Conservation (phyloP, 106 monocot species). For the Iris macrosiphon region DNA sequence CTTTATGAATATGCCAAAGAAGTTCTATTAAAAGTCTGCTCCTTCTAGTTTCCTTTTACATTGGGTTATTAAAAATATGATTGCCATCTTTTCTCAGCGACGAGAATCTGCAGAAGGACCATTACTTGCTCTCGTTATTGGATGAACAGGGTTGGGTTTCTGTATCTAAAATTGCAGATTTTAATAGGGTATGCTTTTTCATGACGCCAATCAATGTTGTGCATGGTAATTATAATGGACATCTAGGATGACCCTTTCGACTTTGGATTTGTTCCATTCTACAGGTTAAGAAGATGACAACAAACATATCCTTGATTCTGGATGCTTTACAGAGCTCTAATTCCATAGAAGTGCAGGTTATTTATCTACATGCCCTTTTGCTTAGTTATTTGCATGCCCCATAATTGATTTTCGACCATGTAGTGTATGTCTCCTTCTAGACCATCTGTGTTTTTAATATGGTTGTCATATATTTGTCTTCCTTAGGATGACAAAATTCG, state of each 20-base stretch:
- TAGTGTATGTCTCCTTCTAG: too few relatives aligned
- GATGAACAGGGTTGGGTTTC: slow-evolving; percentile 82
- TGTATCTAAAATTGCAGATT: slow-evolving; percentile 73
- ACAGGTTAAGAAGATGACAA: slow-evolving; percentile 78
- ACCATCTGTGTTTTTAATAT: too few relatives aligned
- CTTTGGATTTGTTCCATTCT: slow-evolving; percentile 9
- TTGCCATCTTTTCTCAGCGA: slow-evolving; percentile 45
- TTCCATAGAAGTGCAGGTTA: slow-evolving; percentile 74
- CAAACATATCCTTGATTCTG: slow-evolving; percentile 63
- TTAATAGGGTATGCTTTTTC: slow-evolving; percentile 61
- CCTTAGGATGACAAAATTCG: slow-evolving; percentile 68
- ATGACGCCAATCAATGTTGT: not conserved
- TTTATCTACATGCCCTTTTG: not conserved
- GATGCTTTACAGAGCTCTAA: slow-evolving; percentile 63
- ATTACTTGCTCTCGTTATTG: slow-evolving; percentile 47
- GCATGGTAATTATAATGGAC: too few relatives aligned
- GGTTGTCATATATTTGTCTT: slow-evolving; percentile 1
- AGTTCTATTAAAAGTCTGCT: too few relatives aligned
- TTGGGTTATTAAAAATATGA: not conserved
- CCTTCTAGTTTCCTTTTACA: not conserved
- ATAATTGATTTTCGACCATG: not conserved
- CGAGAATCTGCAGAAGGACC: slow-evolving; percentile 54
- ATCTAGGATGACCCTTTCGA: not conserved
- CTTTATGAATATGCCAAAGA: too few relatives aligned
- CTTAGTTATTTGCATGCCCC: not conserved